Evolutionary conservation across 371 early-diverging fungal species (phyloP), one percentile per base, ranked within the genome.

Genomic region (Mucor irregularis): DNA sequence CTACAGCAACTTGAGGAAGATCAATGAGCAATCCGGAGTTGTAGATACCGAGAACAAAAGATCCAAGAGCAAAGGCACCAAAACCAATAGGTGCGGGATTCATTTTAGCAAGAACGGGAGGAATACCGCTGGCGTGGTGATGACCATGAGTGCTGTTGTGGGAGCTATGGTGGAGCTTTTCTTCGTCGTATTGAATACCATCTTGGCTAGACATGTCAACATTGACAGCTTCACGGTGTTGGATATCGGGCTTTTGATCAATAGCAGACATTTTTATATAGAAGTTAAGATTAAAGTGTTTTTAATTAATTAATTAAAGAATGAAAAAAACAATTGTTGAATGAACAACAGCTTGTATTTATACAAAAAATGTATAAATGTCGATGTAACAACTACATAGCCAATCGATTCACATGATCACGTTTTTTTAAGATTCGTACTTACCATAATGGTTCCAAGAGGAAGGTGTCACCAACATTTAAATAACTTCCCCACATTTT

Each of bases 61-160:
- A 49, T 34, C 72, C 55, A 34, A 65, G 51, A 8, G 70, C 72
- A 29, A 75, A 75, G 19, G 71, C 71, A 19, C 61, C 71, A 16
- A 74, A 70, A 53, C 74, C 74, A 28, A 74, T 64, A 17, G 71
- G 61, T 37, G 68, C 57, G 35, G 74, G 74, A 16, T 74, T 65
- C 10, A 56, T 50, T 13, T 47, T 49, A 13, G 37, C n/a, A 14
- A 34, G 26, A 26, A 40, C 44, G 24, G 35, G 30, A 1, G 48
- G 38, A 0, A 29, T 22, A 8, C 49, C 28, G 17, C 49, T 31
- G 13, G 48, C 35, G 19, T 54, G 59, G 13, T 48, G 19, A 42
- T 55, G 33, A 16, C 30, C 34, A 48, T 47, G 26, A 21, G 25
- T 26, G 6, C 30, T 31, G 31, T 25, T 14, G 8, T 49, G 22